Evolutionary conservation across 225 moss, liverwort and hornwort species (phyloP).

Genomic region (Polytrichum commune): DNA sequence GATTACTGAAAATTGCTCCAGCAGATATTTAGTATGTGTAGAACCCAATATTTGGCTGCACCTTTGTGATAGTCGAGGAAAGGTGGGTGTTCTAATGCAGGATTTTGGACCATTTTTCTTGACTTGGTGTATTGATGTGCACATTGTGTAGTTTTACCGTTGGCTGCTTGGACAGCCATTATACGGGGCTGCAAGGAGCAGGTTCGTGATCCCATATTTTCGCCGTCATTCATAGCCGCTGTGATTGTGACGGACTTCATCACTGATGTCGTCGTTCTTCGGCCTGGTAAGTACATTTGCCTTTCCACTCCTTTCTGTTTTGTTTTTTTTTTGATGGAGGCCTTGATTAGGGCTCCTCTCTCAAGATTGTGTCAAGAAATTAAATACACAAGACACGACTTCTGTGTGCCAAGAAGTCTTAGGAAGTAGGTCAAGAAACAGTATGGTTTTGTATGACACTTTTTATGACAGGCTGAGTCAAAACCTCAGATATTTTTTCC

Average conservation of each 20-base stretch:
- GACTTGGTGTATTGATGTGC: background rate
- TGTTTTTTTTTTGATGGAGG: background rate
- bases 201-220: slow-evolving; percentile 56
- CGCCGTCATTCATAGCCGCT: slow-evolving; percentile 52
- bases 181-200: slow-evolving; percentile 48
- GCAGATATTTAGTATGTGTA: background rate
- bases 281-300: slow-evolving; percentile 35
- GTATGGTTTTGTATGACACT: too few relatives aligned
- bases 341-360: background rate
- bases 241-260: slow-evolving; percentile 41
- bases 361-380: background rate
- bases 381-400: too few relatives aligned
- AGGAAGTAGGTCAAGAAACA: too few relatives aligned
- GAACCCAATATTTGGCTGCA: background rate
- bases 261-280: slow-evolving; percentile 40
- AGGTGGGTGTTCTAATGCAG: too few relatives aligned
- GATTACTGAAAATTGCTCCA: too few relatives aligned
- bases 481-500: too few relatives aligned
- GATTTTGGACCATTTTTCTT: too few relatives aligned
- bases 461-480: too few relatives aligned
- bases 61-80: background rate
- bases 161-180: slow-evolving; percentile 47
- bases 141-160: slow-evolving; percentile 46
- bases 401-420: too few relatives aligned
- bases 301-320: background rate